Conservation (phyloP, 257 asterid genomes). For the Solanum piurae region DNA sequence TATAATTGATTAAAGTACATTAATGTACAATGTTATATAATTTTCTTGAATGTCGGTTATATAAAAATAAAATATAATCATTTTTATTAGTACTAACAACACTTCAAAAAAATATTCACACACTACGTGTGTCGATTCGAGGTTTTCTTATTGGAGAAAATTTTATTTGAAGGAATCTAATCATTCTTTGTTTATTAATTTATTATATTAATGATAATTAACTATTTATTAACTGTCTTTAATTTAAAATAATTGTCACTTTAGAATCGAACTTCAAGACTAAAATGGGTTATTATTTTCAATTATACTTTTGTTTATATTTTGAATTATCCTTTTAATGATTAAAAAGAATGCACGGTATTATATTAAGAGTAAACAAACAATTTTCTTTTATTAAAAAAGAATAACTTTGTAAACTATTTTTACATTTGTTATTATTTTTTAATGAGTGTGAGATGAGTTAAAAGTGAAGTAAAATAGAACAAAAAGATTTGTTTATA, state of each 20-base stretch:
- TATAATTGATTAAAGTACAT: background rate
- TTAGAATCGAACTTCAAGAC: background rate
- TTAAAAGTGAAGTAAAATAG: background rate
- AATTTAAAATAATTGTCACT: background rate
- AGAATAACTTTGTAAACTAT: background rate
- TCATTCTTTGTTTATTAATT: background rate
- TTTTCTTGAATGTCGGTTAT: background rate
- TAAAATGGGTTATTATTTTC: background rate
- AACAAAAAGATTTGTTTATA: background rate
- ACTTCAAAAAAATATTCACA: background rate
- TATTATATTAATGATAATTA: background rate
- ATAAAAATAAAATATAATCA: background rate
- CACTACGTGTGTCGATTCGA: background rate
- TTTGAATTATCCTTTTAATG: background rate
- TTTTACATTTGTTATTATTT: background rate
- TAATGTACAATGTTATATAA: background rate
- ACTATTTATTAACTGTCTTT: background rate
- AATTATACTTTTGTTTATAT: background rate
- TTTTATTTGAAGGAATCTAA: background rate
- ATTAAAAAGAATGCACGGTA: background rate
- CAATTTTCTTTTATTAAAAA: background rate
- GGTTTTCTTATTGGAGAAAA: background rate
- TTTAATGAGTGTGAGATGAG: background rate
- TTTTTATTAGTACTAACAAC: background rate
- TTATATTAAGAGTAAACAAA: background rate